Base-by-base conservation (phyloP, 108 stramenopile species). In the Chaetoceros muelleri region DNA sequence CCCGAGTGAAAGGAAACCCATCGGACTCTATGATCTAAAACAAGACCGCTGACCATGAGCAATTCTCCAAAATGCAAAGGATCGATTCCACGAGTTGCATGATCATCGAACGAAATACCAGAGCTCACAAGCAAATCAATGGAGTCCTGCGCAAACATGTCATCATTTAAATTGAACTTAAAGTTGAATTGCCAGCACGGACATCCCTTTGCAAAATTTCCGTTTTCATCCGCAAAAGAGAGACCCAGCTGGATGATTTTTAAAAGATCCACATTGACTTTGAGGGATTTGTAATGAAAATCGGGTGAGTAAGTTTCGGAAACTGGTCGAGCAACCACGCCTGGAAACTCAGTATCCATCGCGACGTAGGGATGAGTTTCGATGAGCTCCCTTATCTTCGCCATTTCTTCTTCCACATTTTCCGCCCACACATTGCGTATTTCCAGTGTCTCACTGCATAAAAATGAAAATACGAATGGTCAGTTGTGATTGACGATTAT, bases 131-230 rank as follows among this genome's bases (percentile, higher is more conserved):
- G 69, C 52, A 98, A 78, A 67, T 97, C 94, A 63, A 99, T 99
- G 27, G 91, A 93, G 62, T 98, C 99, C 62, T 97, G 95, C 0
- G 97, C 97, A 76, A 95, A 98, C 88, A 98, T 97, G 75, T 99
- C 99, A 56, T 90, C 95, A 28, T 74, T 74, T 30, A 98, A 63
- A 61, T 79, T 78, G 65, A 98, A 99, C 53, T 80, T 72, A 68
- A 99, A 98, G 75, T 99, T 98, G 77, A 99, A 97, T 72, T 99
- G 99, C 97, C 96, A 99, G 67, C 92, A 95, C 47, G 92, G 90
- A 81, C 96, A 97, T 52, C 83, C 89, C 46, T 70, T 73, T 53
- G 78, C 84, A 54, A 84, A 81, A 61, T 97, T 95, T 28, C 98
- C 98, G 47, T 95, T 55, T 34, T 78, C 92, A 64, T 98, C 96